Base-by-base conservation (phyloP, 192 early-diverging fungal species). In the Linnemannia hyalina region DNA sequence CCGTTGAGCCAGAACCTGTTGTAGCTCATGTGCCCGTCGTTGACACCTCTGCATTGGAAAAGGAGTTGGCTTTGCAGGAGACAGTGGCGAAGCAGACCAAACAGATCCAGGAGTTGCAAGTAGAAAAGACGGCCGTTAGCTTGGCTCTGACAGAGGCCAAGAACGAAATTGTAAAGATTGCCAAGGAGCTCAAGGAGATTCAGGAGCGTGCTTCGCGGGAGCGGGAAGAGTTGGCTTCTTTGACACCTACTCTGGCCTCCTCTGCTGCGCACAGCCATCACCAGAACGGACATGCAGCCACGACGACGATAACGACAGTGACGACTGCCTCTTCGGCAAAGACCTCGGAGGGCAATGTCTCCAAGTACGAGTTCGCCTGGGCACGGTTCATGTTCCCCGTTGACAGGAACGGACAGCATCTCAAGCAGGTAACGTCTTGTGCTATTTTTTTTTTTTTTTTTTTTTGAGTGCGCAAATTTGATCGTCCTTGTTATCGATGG, bases 361-460 rank as follows among this genome's bases (percentile, higher is more conserved):
- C 79, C 0, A 73, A 57, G 44, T 41, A 54, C 49, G 84, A 86
- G 70, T 78, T 78, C 38, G 74, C 83, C 1, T 86, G 84, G 82
- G 73, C 82, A 0, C 73, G 78, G 29, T 83, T 83, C 29, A 52
- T 83, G 32, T 78, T 75, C 54, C 40, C 72, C 13, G 1, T 23
- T 1, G 68, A 52, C 68, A 86, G 75, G 38, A 80, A 76, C 55
- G 55, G 73, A 52, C 32, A 70, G 26, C 29, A 70, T 26, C 23
- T 76, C 9, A 36, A 76, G 4, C 84, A 86, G 84, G 84, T 81
- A 86, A 69, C 0, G 40, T 71, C 1, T 40, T 3, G 70, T n/a
- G 65, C 18, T 69, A 36, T 35, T 13, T 70, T 69, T 26, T 47
- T 20, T 49, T 47, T 2, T 52, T 73, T 40, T 32, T n/a, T n/a